Evolutionary conservation across 176 grass and related monocot genomes (phyloP).

Genomic region (Lolium rigidum): DNA sequence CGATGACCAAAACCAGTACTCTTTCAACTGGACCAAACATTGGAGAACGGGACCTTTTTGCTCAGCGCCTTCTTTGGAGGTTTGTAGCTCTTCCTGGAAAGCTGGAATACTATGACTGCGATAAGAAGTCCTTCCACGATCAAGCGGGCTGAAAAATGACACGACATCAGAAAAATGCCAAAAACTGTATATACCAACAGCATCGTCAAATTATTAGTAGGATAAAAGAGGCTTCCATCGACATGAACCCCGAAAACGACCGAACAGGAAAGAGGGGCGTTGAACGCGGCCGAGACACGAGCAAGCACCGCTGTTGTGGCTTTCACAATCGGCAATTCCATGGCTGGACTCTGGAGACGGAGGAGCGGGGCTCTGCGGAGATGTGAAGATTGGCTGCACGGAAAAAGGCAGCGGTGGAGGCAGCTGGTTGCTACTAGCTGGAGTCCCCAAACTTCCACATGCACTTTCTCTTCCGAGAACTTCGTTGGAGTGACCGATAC

Average conservation of each 20-base stretch:
- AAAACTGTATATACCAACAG: neutral
- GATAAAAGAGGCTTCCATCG: constrained; percentile 55
- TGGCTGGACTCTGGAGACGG: too few relatives aligned
- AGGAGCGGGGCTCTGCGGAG: too few relatives aligned
- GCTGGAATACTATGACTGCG: constrained; percentile 81
- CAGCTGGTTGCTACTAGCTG: neutral
- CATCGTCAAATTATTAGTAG: neutral
- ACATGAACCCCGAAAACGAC: constrained; percentile 85
- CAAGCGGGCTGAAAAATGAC: constrained; percentile 69
- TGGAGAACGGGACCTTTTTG: constrained; percentile 60
- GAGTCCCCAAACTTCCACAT: too few relatives aligned
- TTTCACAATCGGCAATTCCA: constrained; percentile 50
- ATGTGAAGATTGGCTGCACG: neutral
- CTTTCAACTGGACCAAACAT: neutral
- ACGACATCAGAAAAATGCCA: constrained; percentile 31
- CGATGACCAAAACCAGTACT: neutral
- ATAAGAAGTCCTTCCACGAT: constrained; percentile 86
- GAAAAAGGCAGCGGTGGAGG: too few relatives aligned
- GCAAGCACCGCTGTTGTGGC: constrained; percentile 54
- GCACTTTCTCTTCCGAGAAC: neutral
- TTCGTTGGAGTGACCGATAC: neutral
- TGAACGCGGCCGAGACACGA: constrained; percentile 68
- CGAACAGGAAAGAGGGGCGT: constrained; percentile 59
- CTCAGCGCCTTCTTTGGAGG: constrained; percentile 82
- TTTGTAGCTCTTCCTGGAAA: constrained; percentile 90